These are phyloP conservation scores for Amyloporia xantha DNA, from an alignment of 768 basidiomycete species.

Conservation along the genomic window DNA sequence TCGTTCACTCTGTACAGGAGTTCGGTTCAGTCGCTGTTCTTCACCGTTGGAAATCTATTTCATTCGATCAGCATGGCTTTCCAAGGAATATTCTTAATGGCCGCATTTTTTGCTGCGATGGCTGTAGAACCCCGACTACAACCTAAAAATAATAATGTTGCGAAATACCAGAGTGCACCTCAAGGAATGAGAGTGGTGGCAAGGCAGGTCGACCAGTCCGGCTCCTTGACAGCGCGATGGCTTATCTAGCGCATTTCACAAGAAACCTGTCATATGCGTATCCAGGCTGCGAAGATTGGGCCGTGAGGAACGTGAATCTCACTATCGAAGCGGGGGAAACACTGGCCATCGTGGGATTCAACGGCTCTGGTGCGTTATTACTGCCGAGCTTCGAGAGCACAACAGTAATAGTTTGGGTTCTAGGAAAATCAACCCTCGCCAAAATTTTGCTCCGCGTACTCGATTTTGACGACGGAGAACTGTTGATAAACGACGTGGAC, in stretches of 20 bases:
- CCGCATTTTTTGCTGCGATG: constrained; percentile 77
- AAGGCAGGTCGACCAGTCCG: constrained; percentile 54
- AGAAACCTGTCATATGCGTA: constrained; percentile 72
- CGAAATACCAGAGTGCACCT: constrained; percentile 39
- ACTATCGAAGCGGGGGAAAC: constrained; percentile 68
- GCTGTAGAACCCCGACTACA: constrained; percentile 61
- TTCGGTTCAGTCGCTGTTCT: constrained; percentile 67
- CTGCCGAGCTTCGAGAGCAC: not conserved
- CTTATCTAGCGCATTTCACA: constrained; percentile 16
- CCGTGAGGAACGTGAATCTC: constrained; percentile 64
- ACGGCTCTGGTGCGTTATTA: constrained; percentile 61
- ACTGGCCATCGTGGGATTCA: constrained; percentile 81
- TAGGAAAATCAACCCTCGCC: constrained; percentile 85
- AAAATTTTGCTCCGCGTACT: constrained; percentile 74
- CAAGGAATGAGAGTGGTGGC: constrained; percentile 68
- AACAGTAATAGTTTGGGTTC: not conserved
- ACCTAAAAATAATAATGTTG: constrained; percentile 46
- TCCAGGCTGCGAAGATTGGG: constrained; percentile 63
- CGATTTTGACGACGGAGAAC: constrained; percentile 65
- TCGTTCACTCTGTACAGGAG: constrained; percentile 77
- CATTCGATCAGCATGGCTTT: constrained; percentile 69
- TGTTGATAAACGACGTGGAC: constrained; percentile 66
- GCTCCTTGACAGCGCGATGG: too few relatives aligned
- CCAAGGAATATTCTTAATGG: constrained; percentile 82
- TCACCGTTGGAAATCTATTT: constrained; percentile 55